A percentile compares a stretch with the other conserved stretches of the same genome.
Conservation (phyloP, 2,329 filamentous ascomycete genomes). For the Calycina herbarum region DNA sequence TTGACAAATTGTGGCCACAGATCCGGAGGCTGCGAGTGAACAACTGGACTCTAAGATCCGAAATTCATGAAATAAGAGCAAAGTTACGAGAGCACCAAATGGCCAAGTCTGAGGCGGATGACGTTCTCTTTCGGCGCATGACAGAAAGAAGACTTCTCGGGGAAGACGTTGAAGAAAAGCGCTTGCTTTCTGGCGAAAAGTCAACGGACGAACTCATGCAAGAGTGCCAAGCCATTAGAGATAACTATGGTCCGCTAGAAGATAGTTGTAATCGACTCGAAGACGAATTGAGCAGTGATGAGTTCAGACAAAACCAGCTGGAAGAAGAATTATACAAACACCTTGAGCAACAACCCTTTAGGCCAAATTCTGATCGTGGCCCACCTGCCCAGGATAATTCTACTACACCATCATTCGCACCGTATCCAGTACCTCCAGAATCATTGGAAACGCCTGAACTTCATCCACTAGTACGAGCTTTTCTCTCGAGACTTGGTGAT, state of each 20-base stretch:
- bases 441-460: conserved; percentile 14
- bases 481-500: conserved; percentile 22
- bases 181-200: conserved; percentile 1
- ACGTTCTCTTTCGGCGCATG: conserved; percentile 18
- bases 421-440: not conserved
- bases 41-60: conserved; percentile 17
- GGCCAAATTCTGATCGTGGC: not conserved
- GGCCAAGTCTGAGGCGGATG: conserved; percentile 19
- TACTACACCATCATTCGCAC: not conserved
- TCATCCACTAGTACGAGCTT: conserved; percentile 25
- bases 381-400: not conserved
- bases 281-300: conserved; percentile 18
- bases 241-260: conserved; percentile 28
- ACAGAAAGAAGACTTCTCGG: conserved; percentile 1
- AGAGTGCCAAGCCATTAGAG: conserved; percentile 19
- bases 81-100: conserved; percentile 19
- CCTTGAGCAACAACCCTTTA: not conserved
- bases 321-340: conserved; percentile 20
- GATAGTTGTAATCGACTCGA: conserved; percentile 28
- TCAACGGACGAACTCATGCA: conserved; percentile 12
- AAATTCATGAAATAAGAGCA: conserved; percentile 17
- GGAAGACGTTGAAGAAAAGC: not conserved
- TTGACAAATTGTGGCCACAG: conserved; percentile 7
- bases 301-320: conserved; percentile 15
- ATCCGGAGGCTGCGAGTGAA: conserved; percentile 11